Evolutionary conservation across 2,329 filamentous ascomycete species (phyloP), one percentile per base, ranked within the genome.

Genomic region (Diaporthe amygdali): DNA sequence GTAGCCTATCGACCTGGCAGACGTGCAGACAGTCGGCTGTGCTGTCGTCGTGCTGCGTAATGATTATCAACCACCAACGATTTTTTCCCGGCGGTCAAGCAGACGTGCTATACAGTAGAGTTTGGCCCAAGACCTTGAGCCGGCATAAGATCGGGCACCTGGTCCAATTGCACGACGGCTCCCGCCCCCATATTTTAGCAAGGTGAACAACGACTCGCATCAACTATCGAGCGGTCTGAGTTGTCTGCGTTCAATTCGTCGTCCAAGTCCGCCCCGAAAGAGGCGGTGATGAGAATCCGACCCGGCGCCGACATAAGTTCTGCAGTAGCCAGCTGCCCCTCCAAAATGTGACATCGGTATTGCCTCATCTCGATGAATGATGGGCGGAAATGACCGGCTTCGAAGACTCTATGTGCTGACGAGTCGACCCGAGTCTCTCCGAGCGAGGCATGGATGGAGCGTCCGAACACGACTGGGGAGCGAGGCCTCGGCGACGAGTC

Each of bases 61-160:
- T 7, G 2, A 49, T 8, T 17, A 37, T 30, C 25, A 22, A 25
- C 27, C 44, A 12, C 59, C 41, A 20, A 49, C 59, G 44, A 49
- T 32, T 37, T 64, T 64, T 27, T 37, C 27, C 59, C 59, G 44
- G 59, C 59, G 59, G 59, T 64, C 59, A 49, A 49, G 59, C 59
- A 64, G 59, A 27, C 30, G 44, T 64, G n/a, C 59, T 49, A 64
- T 64, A 37, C n/a, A 47, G 32, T 64, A 64, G 44, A 64, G 59
- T 64, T 64, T 49, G n/a, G 44, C 47, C 59, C 59, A 49, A 64
- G 44, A 22, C 59, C 59, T 49, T 44, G 10, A 30, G 59, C 30
- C 59, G 59, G 59, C 59, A 49, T 39, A 49, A 27, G 52, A 54
- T 55, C 39, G 20, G 34, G 37, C 49, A 32, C 15, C 49, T 67